Percentiles rank a stretch among this genome's conserved stretches.
These are phyloP conservation scores for Eremothecium coryli DNA, from an alignment of 1,139 yeast genomes.

Conservation along the genomic window DNA sequence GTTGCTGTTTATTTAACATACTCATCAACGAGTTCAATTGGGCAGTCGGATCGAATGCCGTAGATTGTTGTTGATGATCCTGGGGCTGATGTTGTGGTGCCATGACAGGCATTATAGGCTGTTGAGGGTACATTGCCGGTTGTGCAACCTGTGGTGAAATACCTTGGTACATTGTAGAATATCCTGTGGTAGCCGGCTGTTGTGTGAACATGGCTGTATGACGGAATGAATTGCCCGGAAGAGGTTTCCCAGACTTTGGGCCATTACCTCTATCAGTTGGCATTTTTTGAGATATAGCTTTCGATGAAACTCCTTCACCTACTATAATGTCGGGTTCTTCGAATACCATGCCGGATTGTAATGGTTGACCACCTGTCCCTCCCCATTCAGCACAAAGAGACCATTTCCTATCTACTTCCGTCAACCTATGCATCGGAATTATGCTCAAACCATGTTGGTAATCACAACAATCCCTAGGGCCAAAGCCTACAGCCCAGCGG, in stretches of 20 bases:
- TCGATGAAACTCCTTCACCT: constrained; percentile 89
- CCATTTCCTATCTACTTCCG: constrained; percentile 93
- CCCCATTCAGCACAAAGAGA: constrained; percentile 90
- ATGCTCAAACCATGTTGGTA: constrained; percentile 84
- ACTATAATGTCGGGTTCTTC: constrained; percentile 98
- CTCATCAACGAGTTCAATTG: constrained; percentile 35
- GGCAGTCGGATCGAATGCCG: constrained; percentile 31
- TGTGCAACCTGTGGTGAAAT: constrained; percentile 9
- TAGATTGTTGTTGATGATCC: constrained; percentile 15
- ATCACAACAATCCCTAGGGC: constrained; percentile 97
- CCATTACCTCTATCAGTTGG: constrained; percentile 84
- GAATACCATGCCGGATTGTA: constrained; percentile 70
- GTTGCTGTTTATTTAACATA: constrained; percentile 33
- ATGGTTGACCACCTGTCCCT: constrained; percentile 88
- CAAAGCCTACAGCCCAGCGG: constrained; percentile 98
- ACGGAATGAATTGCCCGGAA: constrained; percentile 31
- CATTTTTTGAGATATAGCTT: constrained; percentile 82
- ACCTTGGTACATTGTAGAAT: constrained; percentile 14
- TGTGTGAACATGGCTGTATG: constrained; percentile 16
- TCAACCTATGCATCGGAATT: constrained; percentile 75
- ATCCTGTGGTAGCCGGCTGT: constrained; percentile 14
- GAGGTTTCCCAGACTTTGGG: constrained; percentile 68
- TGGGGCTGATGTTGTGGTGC: constrained; percentile 16
- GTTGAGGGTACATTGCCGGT: constrained; percentile 13
- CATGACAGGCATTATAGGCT: constrained; percentile 10